These are phyloP conservation scores for Talaromyces verruculosus DNA, from an alignment of 2,329 filamentous ascomycete species.

Conservation along the genomic window DNA sequence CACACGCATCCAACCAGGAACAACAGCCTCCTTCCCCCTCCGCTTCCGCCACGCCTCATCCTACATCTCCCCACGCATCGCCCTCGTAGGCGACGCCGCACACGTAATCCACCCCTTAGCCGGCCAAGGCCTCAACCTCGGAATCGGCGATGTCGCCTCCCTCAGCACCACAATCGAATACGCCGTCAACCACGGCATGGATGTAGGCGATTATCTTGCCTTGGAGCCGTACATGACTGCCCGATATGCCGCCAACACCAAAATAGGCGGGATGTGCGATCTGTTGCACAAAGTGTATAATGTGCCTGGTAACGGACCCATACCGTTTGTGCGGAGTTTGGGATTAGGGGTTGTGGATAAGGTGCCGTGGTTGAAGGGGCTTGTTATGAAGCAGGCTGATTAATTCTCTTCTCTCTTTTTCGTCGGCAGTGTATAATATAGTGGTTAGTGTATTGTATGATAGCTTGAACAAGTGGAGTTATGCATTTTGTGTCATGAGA, in stretches of 20 bases:
- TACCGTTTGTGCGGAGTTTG: constrained; percentile 75
- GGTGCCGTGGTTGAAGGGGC: constrained; percentile 72
- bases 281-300: constrained; percentile 91
- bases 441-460: background rate
- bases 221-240: constrained; percentile 80
- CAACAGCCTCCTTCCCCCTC: constrained; percentile 85
- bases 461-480: constrained; percentile 11
- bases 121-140: constrained; percentile 91
- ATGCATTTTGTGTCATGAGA: constrained; percentile 10
- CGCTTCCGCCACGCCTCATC: constrained; percentile 91
- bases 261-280: constrained; percentile 75
- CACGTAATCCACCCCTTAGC: constrained; percentile 94
- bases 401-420: constrained; percentile 17
- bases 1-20: constrained; percentile 71
- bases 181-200: constrained; percentile 78
- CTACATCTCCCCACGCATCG: constrained; percentile 86
- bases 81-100: constrained; percentile 88
- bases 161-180: constrained; percentile 72
- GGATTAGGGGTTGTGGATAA: constrained; percentile 75
- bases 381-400: constrained; percentile 73
- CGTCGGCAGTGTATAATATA: constrained; percentile 6
- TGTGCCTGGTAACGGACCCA: constrained; percentile 68
- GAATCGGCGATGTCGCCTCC: constrained; percentile 82
- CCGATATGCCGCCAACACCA: constrained; percentile 77
- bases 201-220: constrained; percentile 75